These are phyloP conservation scores for Paspalum notatum DNA, from an alignment of 176 grass and related monocot genomes.

Conservation along the genomic window DNA sequence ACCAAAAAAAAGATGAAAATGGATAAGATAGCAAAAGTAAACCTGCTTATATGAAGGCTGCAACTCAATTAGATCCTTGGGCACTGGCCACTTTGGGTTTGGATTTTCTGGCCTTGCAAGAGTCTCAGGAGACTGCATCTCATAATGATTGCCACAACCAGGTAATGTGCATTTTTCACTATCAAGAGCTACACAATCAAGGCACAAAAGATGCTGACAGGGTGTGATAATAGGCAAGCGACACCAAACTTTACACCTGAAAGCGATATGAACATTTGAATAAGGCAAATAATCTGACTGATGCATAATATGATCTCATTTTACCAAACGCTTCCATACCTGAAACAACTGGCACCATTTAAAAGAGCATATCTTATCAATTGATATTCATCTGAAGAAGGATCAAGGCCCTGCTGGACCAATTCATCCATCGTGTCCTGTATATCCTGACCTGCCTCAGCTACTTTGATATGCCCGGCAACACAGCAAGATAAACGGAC, in stretches of 20 bases:
- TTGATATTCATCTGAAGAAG: conserved; percentile 78
- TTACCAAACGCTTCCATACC: conserved; percentile 51
- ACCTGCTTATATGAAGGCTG: conserved; percentile 99
- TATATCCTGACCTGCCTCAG: conserved; percentile 91
- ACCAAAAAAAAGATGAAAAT: conserved; percentile 23
- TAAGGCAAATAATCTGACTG: conserved; percentile 6
- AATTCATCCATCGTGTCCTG: conserved; percentile 93
- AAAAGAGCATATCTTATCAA: conserved; percentile 80
- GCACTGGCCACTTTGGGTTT: conserved; percentile 97
- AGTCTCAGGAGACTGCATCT: conserved; percentile 96
- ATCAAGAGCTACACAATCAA: conserved; percentile 91
- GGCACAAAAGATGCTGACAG: conserved; percentile 86
- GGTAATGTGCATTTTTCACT: conserved; percentile 86
- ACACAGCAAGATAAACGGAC: conserved; percentile 92
- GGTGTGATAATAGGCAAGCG: conserved; percentile 93
- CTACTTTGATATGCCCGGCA: conserved; percentile 93
- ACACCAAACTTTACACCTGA: conserved; percentile 86
- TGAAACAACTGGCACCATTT: conserved; percentile 74
- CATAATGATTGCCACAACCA: conserved; percentile 74
- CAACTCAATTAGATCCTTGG: conserved; percentile 98
- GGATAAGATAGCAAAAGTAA: conserved; percentile 23
- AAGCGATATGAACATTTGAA: conserved; percentile 22
- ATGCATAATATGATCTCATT: conserved; percentile 23
- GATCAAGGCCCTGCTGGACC: conserved; percentile 71
- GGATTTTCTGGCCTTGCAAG: conserved; percentile 86